Evolutionary conservation across 2,329 filamentous ascomycete species (phyloP).

Genomic region (Nothomitra cinnamomea): DNA sequence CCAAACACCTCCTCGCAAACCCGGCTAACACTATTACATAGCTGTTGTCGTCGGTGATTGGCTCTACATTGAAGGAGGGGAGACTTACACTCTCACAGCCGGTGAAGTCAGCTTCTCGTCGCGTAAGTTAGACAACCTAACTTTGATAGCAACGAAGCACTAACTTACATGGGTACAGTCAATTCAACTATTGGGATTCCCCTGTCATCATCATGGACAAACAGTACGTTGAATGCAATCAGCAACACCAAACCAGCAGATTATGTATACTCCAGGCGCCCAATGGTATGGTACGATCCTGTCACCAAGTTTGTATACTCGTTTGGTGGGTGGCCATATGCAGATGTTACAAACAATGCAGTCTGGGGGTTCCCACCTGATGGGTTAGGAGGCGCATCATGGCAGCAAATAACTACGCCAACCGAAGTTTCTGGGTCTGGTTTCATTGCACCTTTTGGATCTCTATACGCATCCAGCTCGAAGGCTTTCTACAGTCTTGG

Average conservation of each 20-base stretch:
- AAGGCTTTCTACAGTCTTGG: not conserved
- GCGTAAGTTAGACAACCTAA: not conserved
- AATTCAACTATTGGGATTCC: not conserved
- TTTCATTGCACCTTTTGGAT: not conserved
- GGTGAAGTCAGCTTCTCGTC: not conserved
- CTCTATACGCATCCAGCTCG: not conserved
- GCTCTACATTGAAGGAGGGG: conserved; percentile 6
- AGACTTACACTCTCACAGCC: not conserved
- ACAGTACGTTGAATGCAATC: not conserved
- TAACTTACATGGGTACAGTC: not conserved
- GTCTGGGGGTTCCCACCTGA: conserved; percentile 2
- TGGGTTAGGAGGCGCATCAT: not conserved
- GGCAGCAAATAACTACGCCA: not conserved
- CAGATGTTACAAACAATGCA: not conserved
- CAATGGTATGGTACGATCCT: not conserved
- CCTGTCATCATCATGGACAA: conserved; percentile 2
- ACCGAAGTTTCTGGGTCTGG: not conserved
- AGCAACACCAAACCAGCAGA: not conserved
- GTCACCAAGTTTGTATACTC: not conserved
- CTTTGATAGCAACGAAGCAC: not conserved
- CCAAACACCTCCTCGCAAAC: not conserved
- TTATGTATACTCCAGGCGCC: not conserved
- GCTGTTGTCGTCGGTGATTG: conserved; percentile 5
- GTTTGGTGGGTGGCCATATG: conserved; percentile 3
- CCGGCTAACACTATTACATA: not conserved